phyloP scores from a whole-genome alignment of 2,329 filamentous ascomycete genomes.

The Fusarium sp. region DNA sequence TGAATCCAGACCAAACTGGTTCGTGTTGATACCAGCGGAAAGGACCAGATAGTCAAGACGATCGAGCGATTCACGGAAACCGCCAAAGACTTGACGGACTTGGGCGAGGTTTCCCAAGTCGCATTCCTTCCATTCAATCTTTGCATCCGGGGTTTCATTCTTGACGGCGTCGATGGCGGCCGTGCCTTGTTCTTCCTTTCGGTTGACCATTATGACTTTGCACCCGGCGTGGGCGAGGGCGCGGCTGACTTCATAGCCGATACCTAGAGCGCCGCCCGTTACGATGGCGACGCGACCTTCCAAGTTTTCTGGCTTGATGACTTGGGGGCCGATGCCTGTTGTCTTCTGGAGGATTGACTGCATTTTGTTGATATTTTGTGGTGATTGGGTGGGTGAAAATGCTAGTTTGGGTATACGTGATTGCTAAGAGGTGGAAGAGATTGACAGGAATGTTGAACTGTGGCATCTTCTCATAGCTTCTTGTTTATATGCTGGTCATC shows the following conservation, averaged over 20 bases:
- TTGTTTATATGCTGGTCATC: neutral
- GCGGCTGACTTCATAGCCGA: slow-evolving; percentile 52
- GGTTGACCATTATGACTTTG: slow-evolving; percentile 53
- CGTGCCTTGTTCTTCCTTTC: slow-evolving; percentile 48
- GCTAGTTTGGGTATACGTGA: accelerated
- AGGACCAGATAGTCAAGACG: slow-evolving; percentile 57
- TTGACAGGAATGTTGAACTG: neutral
- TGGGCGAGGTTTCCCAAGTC: slow-evolving; percentile 48
- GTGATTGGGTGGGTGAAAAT: neutral
- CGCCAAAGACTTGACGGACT: slow-evolving; percentile 47
- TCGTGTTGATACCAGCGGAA: slow-evolving; percentile 57
- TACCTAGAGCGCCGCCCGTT: slow-evolving; percentile 53
- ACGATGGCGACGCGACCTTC: slow-evolving; percentile 52
- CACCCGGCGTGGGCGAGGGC: slow-evolving; percentile 50
- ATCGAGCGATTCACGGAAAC: slow-evolving; percentile 49
- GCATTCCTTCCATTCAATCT: slow-evolving; percentile 54
- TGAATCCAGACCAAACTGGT: slow-evolving; percentile 50
- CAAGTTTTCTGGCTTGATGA: slow-evolving; percentile 50
- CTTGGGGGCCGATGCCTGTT: slow-evolving; percentile 49
- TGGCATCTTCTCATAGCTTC: neutral
- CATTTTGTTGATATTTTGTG: slow-evolving; percentile 43
- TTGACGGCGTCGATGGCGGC: slow-evolving; percentile 47
- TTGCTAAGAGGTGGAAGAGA: neutral
- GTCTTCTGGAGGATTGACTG: slow-evolving; percentile 53
- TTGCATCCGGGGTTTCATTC: slow-evolving; percentile 39